Evolutionary conservation across 768 basidiomycete species (phyloP).

Genomic region (Rhizopogon vinicolor): DNA sequence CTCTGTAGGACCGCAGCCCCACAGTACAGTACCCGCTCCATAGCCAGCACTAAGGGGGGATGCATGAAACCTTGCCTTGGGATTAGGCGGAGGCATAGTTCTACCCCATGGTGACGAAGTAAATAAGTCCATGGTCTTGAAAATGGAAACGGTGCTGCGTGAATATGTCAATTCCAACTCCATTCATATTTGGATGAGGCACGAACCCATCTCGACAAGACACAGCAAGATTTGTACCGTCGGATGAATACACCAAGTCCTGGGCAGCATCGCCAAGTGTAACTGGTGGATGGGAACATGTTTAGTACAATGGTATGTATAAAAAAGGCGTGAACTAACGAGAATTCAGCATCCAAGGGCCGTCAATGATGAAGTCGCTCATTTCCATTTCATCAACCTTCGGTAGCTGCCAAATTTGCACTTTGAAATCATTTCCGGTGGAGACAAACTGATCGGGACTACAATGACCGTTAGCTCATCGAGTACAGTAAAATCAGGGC

Average conservation of each 20-base stretch:
- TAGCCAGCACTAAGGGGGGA: constrained; percentile 17
- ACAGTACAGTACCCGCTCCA: constrained; percentile 43
- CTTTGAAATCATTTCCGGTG: constrained; percentile 40
- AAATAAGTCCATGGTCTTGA: constrained; percentile 15
- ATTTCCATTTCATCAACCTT: constrained; percentile 15
- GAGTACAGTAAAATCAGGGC: constrained; percentile 4
- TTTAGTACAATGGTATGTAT: background rate
- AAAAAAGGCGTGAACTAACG: constrained; percentile 10
- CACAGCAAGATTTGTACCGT: constrained; percentile 33
- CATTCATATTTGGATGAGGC: background rate
- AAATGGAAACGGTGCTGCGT: constrained; percentile 18
- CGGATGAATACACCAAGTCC: constrained; percentile 43
- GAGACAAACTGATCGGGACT: constrained; percentile 41
- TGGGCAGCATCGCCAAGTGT: constrained; percentile 29
- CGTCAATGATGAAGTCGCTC: background rate
- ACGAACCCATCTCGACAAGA: constrained; percentile 25
- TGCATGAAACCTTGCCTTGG: constrained; percentile 6
- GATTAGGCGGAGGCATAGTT: constrained; percentile 6
- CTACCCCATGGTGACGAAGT: constrained; percentile 13
- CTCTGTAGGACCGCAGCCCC: constrained; percentile 42
- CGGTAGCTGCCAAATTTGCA: constrained; percentile 39
- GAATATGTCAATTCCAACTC: background rate
- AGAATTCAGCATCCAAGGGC: constrained; percentile 7
- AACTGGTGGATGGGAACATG: constrained; percentile 11
- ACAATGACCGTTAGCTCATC: constrained; percentile 1